A percentile compares a stretch with the other conserved stretches of the same genome.
These are phyloP conservation scores for Hymenoscyphus occultus DNA, from an alignment of 2,329 filamentous ascomycete genomes.

Conservation along the genomic window DNA sequence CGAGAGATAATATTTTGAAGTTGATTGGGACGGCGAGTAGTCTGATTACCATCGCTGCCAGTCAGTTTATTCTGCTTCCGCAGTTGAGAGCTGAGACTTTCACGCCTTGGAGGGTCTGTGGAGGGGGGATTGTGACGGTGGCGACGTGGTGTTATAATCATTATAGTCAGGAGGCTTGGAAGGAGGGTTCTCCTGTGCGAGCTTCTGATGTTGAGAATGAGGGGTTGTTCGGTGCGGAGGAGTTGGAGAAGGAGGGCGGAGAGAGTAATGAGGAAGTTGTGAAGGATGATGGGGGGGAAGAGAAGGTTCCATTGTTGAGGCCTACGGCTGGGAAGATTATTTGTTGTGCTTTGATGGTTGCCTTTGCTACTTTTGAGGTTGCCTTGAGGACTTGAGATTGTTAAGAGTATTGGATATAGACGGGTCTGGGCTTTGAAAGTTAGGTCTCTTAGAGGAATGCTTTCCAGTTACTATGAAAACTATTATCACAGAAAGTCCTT, in stretches of 20 bases:
- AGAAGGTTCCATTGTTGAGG: conserved; percentile 5
- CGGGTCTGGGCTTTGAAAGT: background rate
- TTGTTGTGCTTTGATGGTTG: conserved; percentile 14
- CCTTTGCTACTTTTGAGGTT: conserved; percentile 17
- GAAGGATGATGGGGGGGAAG: background rate
- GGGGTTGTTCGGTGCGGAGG: background rate
- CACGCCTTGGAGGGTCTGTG: conserved; percentile 22
- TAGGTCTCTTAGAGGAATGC: background rate
- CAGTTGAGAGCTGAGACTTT: conserved; percentile 18
- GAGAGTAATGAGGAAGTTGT: background rate
- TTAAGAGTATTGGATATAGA: background rate
- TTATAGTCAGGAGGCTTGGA: conserved; percentile 20
- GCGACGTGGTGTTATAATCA: conserved; percentile 27
- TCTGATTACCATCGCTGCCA: conserved; percentile 22
- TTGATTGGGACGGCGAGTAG: conserved; percentile 24
- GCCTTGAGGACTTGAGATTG: conserved; percentile 10
- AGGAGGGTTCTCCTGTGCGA: background rate
- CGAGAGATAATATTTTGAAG: conserved; percentile 27
- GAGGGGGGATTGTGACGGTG: conserved; percentile 22
- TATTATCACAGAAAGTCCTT: too few species aligned
- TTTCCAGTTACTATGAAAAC: too few species aligned
- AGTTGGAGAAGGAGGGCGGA: background rate
- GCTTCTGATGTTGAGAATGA: conserved; percentile 5
- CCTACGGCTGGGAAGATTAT: conserved; percentile 17
- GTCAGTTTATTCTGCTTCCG: conserved; percentile 24